Evolutionary conservation across 306 rosid species (phyloP).

Genomic region (Acacia melanoxylon): DNA sequence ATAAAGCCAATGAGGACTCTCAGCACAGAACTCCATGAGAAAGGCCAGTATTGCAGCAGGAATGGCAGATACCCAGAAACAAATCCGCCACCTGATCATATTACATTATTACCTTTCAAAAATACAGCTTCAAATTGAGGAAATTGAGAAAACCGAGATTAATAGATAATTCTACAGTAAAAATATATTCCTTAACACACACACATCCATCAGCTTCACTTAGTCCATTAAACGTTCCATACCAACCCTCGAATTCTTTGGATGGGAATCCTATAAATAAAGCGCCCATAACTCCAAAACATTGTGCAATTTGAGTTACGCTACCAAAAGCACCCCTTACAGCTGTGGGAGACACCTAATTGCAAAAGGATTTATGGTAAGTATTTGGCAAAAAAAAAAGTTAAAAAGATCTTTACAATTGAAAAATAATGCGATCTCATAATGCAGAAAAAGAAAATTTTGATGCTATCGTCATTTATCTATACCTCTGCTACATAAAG

Average conservation of each 20-base stretch:
- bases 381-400: slow-evolving; percentile 8
- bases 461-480: neutral
- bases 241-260: slow-evolving; percentile 75
- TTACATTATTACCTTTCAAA: slow-evolving; percentile 11
- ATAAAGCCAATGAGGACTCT: slow-evolving; percentile 86
- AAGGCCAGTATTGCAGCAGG: slow-evolving; percentile 70
- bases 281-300: slow-evolving; percentile 77
- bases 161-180: neutral
- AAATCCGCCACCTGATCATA: slow-evolving; percentile 79
- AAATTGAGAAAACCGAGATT: slow-evolving; percentile 15
- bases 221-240: slow-evolving; percentile 39
- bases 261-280: slow-evolving; percentile 77
- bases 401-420: neutral
- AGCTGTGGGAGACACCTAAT: slow-evolving; percentile 78
- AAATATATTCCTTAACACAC: slow-evolving; percentile 15
- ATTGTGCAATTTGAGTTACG: slow-evolving; percentile 80
- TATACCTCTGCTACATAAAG: slow-evolving; percentile 87
- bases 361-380: slow-evolving; percentile 17
- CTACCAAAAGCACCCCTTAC: slow-evolving; percentile 79
- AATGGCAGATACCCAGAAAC: slow-evolving; percentile 79
- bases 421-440: slow-evolving; percentile 19
- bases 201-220: slow-evolving; percentile 9
- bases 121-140: slow-evolving; percentile 11
- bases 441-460: slow-evolving; percentile 16
- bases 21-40: slow-evolving; percentile 85